Base-by-base conservation (phyloP, 768 basidiomycete species). In the Sarcodon sp. region DNA sequence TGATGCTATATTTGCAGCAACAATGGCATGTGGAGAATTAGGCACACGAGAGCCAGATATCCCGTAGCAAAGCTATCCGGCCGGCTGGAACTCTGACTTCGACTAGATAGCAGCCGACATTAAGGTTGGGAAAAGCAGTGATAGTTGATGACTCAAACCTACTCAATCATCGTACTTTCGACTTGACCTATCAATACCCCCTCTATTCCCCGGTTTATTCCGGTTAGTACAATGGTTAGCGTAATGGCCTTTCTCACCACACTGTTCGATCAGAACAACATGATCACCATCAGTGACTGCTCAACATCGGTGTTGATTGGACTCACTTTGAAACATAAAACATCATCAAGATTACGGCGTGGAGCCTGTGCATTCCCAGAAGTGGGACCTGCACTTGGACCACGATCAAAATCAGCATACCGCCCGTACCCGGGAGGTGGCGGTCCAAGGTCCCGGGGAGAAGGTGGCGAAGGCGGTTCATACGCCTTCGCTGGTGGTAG, bases 161-260 rank as follows among this genome's bases (percentile, higher is more conserved):
- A n/a, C n/a, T 9, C 53, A 57, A 8, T 52, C 52, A 38, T 63
- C 67, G 34, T 47, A 54, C 33, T 53, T 55, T 38, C 50, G 54
- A 9, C 38, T 46, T 35, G 49, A 54, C 43, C 73, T 72, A 54
- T 87, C 87, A 43, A 80, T 65, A 7, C 91, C 91, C 48, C 91
- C 91, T 44, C 91, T 75, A 61, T 88, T 90, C 10, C 91, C 91
- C 27, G 91, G 91, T 18, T 90, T 83, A 61, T 91, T 92, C 48
- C 86, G 70, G 62, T 92, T 92, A 37, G 83, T 77, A 64, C 93
- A 96, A 56, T 87, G 81, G 61, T 96, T 94, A 15, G 93, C 93
- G 59, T 94, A 94, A 60, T 98, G 94, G 1, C 94, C 94, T 55
- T 85, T 83, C 62, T 89, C 82, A 35, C 88, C 88, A 58, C 92